Evolutionary conservation across 768 basidiomycete genomes (phyloP), one percentile per base, ranked within the genome.

Genomic region (Leccinum sublutescens): DNA sequence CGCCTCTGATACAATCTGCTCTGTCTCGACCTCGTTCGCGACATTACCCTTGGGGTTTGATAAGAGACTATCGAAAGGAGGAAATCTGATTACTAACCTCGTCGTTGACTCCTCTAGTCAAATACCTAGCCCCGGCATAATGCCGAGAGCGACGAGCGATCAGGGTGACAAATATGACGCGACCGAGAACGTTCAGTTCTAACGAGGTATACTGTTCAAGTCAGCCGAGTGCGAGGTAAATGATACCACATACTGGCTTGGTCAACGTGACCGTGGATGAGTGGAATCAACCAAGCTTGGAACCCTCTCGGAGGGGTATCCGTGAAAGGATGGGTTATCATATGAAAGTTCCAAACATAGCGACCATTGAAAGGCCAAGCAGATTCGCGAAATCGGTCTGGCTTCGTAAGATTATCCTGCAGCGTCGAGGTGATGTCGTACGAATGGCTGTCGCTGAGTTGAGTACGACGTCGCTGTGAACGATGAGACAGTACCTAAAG

Each of bases 21-120:
- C 97, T 0, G 95, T 97, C 75, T 99, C 97, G 2, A 99, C 97
- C 73, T 98, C 97, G 69, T 99, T 99, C 3, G 96, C 96, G 10
- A 98, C 96, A 69, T 95, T 93, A 3, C 97, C 97, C 94, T 97
- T 61, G 47, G 40, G 29, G 12, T 9, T 23, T 15, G 34, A 45
- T 62, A 34, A 64, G 31, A 15, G 29, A n/a, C 19, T 1, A 17
- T 12, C 2, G 25, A 15, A 49, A 12, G 17, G 1, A 23, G 4
- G 7, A 7, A 38, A 19, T 5, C 6, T 40, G 15, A 15, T 17
- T 14, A 14, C 23, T 27, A 50, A 93, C 95, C 80, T 96, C 86
- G 62, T 94, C 91, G 65, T 97, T 98, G 23, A 94, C 93, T 3
- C 97, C 97, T 56, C 97, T 84, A 53, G 94, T 97, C 25, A 97